Evolutionary conservation across 208 protist genomes (phyloP), one percentile per base, ranked within the genome.

Genomic region (Leishmania tarentolae): DNA sequence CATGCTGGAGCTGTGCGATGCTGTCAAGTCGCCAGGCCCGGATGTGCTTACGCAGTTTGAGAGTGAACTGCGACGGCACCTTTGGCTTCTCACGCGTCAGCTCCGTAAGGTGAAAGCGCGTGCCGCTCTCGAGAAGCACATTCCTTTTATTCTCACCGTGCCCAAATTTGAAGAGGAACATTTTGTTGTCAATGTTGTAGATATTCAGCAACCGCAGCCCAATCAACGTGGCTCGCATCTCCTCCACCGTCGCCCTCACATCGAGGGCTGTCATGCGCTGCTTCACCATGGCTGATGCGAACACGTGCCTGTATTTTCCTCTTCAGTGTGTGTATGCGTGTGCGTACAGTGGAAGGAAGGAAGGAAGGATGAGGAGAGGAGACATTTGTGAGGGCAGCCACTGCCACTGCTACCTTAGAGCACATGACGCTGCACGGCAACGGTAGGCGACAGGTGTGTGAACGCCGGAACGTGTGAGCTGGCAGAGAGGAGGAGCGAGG

Each of bases 31-130:
- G 88, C 88, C 93, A 97, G 24, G 93, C 91, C 11, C 98, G 94
- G 31, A 99, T 83, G 90, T 99, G 94, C 91, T 99, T 99, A 83
- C 99, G 95, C 56, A 99, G 85, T 84, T 98, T 98, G 24, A 98
- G 89, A 44, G 89, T 92, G 81, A 99, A 99, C 56, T 92, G 92
- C 42, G 95, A 97, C 11, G 98, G 97, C 47, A 98, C 87, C 74
- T 96, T 93, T 24, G 94, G 91, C 80, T 98, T 99, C 75, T 98
- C 97, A 35, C 98, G 91, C 3, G 91, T 85, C 37, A 98, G 95
- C 46, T 96, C 85, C 6, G 98, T 99, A 44, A 94, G 89, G 83
- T 99, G 98, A 37, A 99, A 83, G 35, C 98, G 92, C 42, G 97
- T 87, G 44, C 98, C 98, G 76, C 92, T 98, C 80, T 99, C 98